A percentile compares a stretch with the other conserved stretches of the same genome.
phyloP scores from a whole-genome alignment of 345 rosid genomes.

The Aquilaria sinensis region DNA sequence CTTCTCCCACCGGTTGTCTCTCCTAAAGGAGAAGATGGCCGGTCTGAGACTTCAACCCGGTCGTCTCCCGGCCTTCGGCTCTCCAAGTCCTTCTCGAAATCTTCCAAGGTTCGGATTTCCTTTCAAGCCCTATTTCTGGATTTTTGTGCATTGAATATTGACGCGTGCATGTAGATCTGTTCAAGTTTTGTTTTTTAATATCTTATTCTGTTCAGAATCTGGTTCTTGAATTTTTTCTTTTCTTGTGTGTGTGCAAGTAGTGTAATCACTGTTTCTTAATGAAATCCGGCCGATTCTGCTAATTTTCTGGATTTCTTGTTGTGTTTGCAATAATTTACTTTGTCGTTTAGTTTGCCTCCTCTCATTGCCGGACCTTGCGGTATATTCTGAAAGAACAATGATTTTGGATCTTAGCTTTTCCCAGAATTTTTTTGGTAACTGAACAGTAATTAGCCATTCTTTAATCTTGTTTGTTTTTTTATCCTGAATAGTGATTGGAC shows the following conservation, averaged over 20 bases:
- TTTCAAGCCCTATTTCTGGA: background rate
- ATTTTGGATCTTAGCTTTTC: background rate
- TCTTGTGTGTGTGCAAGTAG: too few species aligned
- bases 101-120: constrained; percentile 48
- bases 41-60: constrained; percentile 47
- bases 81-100: constrained; percentile 42
- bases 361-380: constrained; percentile 14
- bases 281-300: too few species aligned
- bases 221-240: background rate
- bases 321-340: background rate
- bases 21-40: constrained; percentile 9
- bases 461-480: background rate
- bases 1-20: constrained; percentile 27
- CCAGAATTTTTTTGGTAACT: background rate
- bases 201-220: background rate
- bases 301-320: background rate
- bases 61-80: constrained; percentile 65
- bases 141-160: background rate
- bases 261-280: too few species aligned
- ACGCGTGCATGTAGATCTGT: background rate
- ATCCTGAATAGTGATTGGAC: constrained; percentile 3
- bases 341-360: background rate
- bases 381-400: constrained; percentile 1
- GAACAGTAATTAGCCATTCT: background rate
- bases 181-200: constrained; percentile 5